A percentile compares a stretch with the other conserved stretches of the same genome.
These are phyloP conservation scores for Ogataea paradorogensis DNA, from an alignment of 805 yeast species.

Conservation along the genomic window DNA sequence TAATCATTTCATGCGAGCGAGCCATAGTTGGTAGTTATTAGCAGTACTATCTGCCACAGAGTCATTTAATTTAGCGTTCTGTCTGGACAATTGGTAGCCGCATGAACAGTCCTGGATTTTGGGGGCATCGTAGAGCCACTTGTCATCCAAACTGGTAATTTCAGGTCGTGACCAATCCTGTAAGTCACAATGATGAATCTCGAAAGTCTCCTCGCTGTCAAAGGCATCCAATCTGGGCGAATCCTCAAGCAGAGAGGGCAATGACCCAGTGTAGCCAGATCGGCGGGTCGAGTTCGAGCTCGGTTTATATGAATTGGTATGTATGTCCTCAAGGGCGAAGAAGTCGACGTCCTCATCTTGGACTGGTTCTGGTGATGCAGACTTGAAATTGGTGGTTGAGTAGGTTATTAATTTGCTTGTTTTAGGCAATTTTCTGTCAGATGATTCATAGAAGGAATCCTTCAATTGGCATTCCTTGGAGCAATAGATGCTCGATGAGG, in stretches of 20 bases:
- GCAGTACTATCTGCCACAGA: conserved; percentile 13
- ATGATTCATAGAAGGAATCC: conserved; percentile 13
- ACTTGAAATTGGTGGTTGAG: conserved; percentile 13
- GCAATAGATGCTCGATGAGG: conserved; percentile 17
- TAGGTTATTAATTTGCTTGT: conserved; percentile 19
- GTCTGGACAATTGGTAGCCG: conserved; percentile 16
- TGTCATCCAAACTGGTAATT: conserved; percentile 1
- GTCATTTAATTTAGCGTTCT: conserved; percentile 4
- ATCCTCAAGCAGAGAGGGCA: conserved; percentile 24
- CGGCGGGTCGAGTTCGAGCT: conserved; percentile 11
- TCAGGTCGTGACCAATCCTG: conserved; percentile 11
- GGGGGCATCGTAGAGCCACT: conserved; percentile 19
- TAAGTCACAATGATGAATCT: conserved; percentile 12
- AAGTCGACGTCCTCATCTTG: conserved; percentile 18
- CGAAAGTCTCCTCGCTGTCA: conserved; percentile 16
- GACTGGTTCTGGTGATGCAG: background rate
- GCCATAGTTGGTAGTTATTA: conserved; percentile 18
- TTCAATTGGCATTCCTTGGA: conserved; percentile 21
- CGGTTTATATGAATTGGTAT: conserved; percentile 17
- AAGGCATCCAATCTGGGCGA: conserved; percentile 14
- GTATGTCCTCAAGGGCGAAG: conserved; percentile 24
- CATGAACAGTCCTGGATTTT: conserved; percentile 7
- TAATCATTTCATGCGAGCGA: conserved; percentile 13
- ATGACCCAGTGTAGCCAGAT: conserved; percentile 17
- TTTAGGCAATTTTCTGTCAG: conserved; percentile 1